Conservation (phyloP, 495 filamentous ascomycete species). For the Penicillium lagena region DNA sequence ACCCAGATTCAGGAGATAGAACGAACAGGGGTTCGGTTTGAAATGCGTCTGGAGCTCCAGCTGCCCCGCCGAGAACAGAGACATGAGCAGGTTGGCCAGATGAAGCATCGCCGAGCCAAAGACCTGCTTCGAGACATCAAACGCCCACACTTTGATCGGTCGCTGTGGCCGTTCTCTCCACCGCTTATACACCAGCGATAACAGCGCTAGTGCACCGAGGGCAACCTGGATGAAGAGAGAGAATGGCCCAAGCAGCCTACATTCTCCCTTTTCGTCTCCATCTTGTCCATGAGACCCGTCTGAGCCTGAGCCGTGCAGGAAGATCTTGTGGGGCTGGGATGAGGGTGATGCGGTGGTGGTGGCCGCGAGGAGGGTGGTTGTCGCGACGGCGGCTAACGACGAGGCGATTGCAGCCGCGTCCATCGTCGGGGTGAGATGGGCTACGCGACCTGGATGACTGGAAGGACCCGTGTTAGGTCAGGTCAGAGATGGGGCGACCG, state of each 20-base stretch:
- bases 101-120: constrained; percentile 87
- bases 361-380: constrained; percentile 4
- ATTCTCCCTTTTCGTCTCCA: constrained; percentile 56
- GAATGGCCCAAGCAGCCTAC: constrained; percentile 75
- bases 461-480: not conserved
- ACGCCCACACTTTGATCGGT: constrained; percentile 90
- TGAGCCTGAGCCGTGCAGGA: constrained; percentile 10
- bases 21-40: constrained; percentile 89
- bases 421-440: too few relatives aligned
- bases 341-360: constrained; percentile 3
- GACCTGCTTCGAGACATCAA: constrained; percentile 97
- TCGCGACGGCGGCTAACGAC: constrained; percentile 13
- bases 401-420: constrained; percentile 5
- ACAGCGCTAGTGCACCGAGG: constrained; percentile 74
- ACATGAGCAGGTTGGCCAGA: constrained; percentile 87
- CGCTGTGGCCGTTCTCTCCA: constrained; percentile 88
- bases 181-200: constrained; percentile 86
- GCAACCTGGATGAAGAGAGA: constrained; percentile 84
- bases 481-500: too few relatives aligned
- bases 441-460: too few relatives aligned
- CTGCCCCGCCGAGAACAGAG: constrained; percentile 83
- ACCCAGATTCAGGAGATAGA: constrained; percentile 86
- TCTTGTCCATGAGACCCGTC: constrained; percentile 9
- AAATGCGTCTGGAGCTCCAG: constrained; percentile 54
- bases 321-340: constrained; percentile 8